Percentiles rank a stretch among this genome's conserved stretches.
These are phyloP conservation scores for Aspergillus sp. DNA, from an alignment of 2,329 filamentous ascomycete species.

Conservation along the genomic window DNA sequence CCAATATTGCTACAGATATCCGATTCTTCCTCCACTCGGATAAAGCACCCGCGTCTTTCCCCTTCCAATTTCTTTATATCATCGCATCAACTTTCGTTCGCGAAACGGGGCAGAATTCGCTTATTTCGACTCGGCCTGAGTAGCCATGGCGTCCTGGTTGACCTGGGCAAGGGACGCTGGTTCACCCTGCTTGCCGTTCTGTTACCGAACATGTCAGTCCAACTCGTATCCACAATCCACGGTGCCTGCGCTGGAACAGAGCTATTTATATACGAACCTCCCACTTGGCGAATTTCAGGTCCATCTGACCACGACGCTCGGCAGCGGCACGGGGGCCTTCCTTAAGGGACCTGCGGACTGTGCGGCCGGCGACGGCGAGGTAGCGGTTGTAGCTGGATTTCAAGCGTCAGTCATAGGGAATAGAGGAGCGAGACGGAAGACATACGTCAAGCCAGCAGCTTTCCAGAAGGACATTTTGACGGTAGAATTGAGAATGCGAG, in stretches of 20 bases:
- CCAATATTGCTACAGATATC: constrained; percentile 33
- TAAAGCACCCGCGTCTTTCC: constrained; percentile 15
- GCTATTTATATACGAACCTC: constrained; percentile 57
- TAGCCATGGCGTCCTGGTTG: constrained; percentile 43
- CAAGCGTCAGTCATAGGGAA: constrained; percentile 18
- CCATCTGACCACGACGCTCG: constrained; percentile 83
- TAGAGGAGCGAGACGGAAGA: constrained; percentile 17
- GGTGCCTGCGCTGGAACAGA: constrained; percentile 2
- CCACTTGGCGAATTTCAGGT: constrained; percentile 90
- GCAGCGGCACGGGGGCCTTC: constrained; percentile 81
- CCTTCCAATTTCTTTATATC: constrained; percentile 13
- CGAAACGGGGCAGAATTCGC: constrained; percentile 10
- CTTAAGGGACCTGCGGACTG: constrained; percentile 93
- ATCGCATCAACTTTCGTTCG: constrained; percentile 8
- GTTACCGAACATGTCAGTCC: constrained; percentile 29
- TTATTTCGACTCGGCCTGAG: constrained; percentile 36
- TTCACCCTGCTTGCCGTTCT: constrained; percentile 97
- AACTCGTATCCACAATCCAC: constrained; percentile 4
- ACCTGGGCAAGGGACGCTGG: constrained; percentile 59
- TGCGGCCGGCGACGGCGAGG: constrained; percentile 87
- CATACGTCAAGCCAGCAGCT: constrained; percentile 91
- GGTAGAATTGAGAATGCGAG: constrained; percentile 19
- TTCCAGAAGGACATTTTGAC: constrained; percentile 95
- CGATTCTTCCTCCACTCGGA: constrained; percentile 13
- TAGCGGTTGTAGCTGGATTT: constrained; percentile 94